Base-by-base conservation (phyloP, 2,329 filamentous ascomycete species). In the Bipolaris bicolor region DNA sequence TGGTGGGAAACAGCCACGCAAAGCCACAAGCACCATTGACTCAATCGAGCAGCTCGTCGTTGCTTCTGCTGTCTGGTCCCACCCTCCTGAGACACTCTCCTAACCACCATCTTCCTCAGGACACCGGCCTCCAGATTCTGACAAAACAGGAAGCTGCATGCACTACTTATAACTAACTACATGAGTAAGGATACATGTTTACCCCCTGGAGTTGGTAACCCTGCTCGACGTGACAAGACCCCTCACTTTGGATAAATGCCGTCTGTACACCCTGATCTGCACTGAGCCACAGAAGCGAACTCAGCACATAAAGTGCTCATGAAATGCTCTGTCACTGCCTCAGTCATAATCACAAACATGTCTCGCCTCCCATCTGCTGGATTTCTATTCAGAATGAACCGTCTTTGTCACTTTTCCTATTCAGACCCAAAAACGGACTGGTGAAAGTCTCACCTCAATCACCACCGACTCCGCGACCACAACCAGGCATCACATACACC, bases 361-460 rank as follows among this genome's bases (percentile, higher is more conserved):
- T 64, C 52, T 66, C 45, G 54, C 55, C 3, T 22, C 18, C 36
- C 16, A 13, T 47, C n/a, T 7, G 49, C 63, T 3, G 3, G 49
- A 63, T 62, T 66, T 50, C 50, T 70, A 69, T 70, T 74, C 61
- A 71, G 11, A 47, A 44, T 26, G 62, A 45, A 13, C 46, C 33
- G 31, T 50, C 24, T 44, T 52, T 26, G 22, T 34, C 39, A 26
- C 40, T 33, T 64, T 69, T 68, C 47, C 68, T 74, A 74, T 74
- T 74, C 70, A 75, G 54, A 69, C 66, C 72, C 69, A 45, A 67
- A 72, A 68, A 33, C 62, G 69, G 69, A 46, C 60, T 49, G 20
- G 31, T 24, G 10, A 41, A 18, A 34, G 66, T 72, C 55, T 68
- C 60, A 66, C 49, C 46, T 49, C 13, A 49, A 64, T 29, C 50